phyloP scores from a whole-genome alignment of 192 early-diverging fungal species.

The Neocallimastix lanati region DNA sequence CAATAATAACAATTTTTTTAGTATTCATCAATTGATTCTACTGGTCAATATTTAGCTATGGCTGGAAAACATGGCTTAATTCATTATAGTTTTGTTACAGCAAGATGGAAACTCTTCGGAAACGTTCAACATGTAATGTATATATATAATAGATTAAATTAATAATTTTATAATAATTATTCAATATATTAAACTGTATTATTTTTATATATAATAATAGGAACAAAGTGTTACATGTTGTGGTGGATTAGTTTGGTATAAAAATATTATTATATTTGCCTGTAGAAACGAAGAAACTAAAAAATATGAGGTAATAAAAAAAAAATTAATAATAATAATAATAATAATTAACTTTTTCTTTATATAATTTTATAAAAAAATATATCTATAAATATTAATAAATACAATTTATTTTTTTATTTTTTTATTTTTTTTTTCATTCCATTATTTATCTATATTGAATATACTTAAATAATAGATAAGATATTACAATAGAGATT shows the following conservation, averaged over 20 bases:
- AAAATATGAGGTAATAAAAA: constrained; percentile 9
- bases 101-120: constrained; percentile 79
- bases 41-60: constrained; percentile 59
- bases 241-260: constrained; percentile 58
- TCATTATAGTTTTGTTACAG: constrained; percentile 47
- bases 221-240: constrained; percentile 49
- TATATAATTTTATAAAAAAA: no score
- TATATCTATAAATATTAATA: not conserved
- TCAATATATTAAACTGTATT: constrained; percentile 3
- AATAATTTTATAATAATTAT: no score
- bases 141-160: no score
- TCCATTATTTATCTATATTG: no score
- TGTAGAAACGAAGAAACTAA: constrained; percentile 25
- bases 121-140: constrained; percentile 51
- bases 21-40: constrained; percentile 46
- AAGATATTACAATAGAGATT: constrained; percentile 49
- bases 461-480: constrained; percentile 22
- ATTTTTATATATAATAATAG: constrained; percentile 10
- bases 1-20: constrained; percentile 5
- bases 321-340: constrained; percentile 2
- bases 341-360: no score
- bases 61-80: constrained; percentile 71
- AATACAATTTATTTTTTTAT: not conserved
- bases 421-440: not conserved
- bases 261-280: constrained; percentile 42